These are phyloP conservation scores for Fusarium vanettenii DNA, from an alignment of 2,329 filamentous ascomycete species.

Conservation along the genomic window DNA sequence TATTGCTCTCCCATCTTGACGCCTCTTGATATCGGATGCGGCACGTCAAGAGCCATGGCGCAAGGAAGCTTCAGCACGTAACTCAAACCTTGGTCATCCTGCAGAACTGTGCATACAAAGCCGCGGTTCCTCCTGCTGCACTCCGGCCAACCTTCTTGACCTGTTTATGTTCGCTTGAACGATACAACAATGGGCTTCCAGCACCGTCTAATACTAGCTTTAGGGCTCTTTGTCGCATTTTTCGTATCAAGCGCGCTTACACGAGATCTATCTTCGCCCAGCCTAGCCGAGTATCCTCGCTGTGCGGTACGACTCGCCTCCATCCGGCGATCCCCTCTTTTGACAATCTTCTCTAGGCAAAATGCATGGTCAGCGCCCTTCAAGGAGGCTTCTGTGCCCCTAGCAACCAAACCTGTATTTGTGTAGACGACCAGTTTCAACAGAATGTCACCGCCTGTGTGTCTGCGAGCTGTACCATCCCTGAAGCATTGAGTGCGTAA, in stretches of 20 bases:
- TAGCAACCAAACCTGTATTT: not conserved
- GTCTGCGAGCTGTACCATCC: not conserved
- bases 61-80: not conserved
- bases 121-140: not conserved
- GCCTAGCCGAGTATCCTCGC: not conserved
- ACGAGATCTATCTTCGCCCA: not conserved
- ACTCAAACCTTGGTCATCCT: not conserved
- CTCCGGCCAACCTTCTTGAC: not conserved
- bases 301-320: not conserved
- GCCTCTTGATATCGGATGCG: not conserved
- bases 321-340: not conserved
- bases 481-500: not conserved
- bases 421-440: not conserved
- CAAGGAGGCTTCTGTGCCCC: not conserved
- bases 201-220: not conserved
- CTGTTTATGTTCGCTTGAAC: not conserved
- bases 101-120: not conserved
- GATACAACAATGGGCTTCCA: not conserved
- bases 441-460: not conserved
- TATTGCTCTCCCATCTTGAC: not conserved
- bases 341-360: not conserved
- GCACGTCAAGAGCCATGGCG: not conserved
- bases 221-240: too few species aligned
- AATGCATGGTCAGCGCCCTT: not conserved
- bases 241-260: not conserved